Base-by-base conservation (phyloP, 805 yeast species). In the Teunomyces tritomae region DNA sequence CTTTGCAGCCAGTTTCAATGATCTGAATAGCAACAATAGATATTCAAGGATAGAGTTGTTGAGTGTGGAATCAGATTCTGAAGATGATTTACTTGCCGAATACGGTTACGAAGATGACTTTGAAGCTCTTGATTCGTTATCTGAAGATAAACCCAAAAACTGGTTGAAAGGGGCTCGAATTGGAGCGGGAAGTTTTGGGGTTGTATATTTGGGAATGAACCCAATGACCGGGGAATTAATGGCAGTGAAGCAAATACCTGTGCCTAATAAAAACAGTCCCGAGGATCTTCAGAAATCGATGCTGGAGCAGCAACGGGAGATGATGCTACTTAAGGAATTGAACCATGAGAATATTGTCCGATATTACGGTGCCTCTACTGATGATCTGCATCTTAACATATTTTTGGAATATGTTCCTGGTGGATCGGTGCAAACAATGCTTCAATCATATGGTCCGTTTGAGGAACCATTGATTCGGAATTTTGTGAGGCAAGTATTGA, bases 101-200 rank as follows among this genome's bases (percentile, higher is more conserved):
- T 50, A 61, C 39, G 71, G 65, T 8, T 73, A 70, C 7, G 72
- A 60, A 10, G 81, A 73, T 17, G 78, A 73, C 40, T 58, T 74
- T 30, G 77, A 71, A 39, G 59, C 76, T 30, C 73, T 39, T 62
- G 64, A 36, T 17, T 55, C 70, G 11, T 50, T 59, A n/a, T 76
- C 73, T 44, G 76, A 70, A 27, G 65, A 62, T 35, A 86, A 87
- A 0, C 94, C 96, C 3, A 77, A 82, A 33, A 81, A 87, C 37
- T 94, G 99, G 99, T 77, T 90, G 39, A 87, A 87, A 57, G 99
- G 99, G 41, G 88, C 96, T 0, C 74, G 90, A 41, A 89, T 94
- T 54, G 99, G 99, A 0, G 84, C 92, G 8, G 99, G 99, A 2
- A 85, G 95, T 50, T 94, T 90, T 73, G 99, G 98, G 28, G 84